Evolutionary conservation across 495 filamentous ascomycete genomes (phyloP).

Genomic region (Clohesyomyces aquaticus): DNA sequence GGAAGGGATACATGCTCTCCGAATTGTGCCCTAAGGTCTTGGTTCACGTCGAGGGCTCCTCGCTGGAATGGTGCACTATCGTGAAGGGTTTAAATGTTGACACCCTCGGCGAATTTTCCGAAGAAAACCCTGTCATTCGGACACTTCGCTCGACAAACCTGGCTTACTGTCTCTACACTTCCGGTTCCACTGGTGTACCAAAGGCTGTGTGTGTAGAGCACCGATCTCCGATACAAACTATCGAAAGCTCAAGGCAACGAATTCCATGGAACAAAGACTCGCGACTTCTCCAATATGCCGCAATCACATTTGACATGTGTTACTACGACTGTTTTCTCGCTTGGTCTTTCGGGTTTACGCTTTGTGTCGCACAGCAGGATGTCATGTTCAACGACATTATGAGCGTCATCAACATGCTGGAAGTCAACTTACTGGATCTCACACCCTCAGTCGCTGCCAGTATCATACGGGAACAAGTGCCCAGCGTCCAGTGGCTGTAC

Average conservation of each 20-base stretch:
- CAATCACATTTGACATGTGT: constrained; percentile 54
- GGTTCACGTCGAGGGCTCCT: constrained; percentile 17
- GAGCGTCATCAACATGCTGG: constrained; percentile 41
- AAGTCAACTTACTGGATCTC: constrained; percentile 46
- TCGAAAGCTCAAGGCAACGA: constrained; percentile 41
- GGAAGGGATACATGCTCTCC: constrained; percentile 48
- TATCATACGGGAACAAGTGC: constrained; percentile 40
- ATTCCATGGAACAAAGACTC: constrained; percentile 47
- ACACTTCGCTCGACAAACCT: constrained; percentile 29
- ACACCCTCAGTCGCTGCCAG: constrained; percentile 51
- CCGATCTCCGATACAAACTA: constrained; percentile 47
- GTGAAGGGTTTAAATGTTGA: constrained; percentile 15
- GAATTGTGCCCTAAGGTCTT: constrained; percentile 46
- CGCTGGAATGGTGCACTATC: constrained; percentile 28
- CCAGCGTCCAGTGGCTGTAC: constrained; percentile 47
- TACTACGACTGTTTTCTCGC: constrained; percentile 54
- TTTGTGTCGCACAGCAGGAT: constrained; percentile 46
- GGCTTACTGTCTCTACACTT: constrained; percentile 51
- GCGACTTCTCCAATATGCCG: constrained; percentile 49
- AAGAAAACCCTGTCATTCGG: constrained; percentile 18
- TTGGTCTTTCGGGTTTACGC: constrained; percentile 50
- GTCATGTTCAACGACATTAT: constrained; percentile 45
- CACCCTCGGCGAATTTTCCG: neutral
- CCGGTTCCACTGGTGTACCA: constrained; percentile 49
- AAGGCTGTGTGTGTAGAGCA: constrained; percentile 51